Conservation (phyloP, 2,329 filamentous ascomycete genomes). For the Penicillium frequentans region DNA sequence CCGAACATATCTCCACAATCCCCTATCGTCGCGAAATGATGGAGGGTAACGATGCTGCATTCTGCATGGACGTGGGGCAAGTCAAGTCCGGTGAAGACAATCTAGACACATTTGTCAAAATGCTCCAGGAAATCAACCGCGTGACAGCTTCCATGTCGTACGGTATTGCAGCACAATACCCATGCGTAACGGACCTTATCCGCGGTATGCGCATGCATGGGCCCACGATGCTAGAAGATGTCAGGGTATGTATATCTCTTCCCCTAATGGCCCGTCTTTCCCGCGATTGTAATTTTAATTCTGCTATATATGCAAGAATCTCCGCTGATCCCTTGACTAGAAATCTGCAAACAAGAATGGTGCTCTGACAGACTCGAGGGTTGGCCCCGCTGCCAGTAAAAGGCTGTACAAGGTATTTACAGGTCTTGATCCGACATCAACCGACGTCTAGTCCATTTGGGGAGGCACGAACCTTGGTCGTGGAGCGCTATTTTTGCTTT, state of each 20-base stretch:
- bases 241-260: conserved; percentile 41
- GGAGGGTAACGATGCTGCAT: conserved; percentile 54
- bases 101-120: conserved; percentile 68
- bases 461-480: neutral
- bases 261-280: neutral
- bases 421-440: conserved; percentile 45
- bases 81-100: conserved; percentile 67
- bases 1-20: conserved; percentile 74
- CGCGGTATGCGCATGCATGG: conserved; percentile 60
- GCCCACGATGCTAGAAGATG: conserved; percentile 61
- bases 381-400: conserved; percentile 50
- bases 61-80: conserved; percentile 79
- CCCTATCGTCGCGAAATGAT: conserved; percentile 61
- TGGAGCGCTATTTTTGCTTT: neutral
- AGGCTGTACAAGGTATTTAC: conserved; percentile 52
- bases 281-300: neutral
- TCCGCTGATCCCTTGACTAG: conserved; percentile 17
- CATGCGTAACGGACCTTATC: conserved; percentile 59
- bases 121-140: conserved; percentile 73
- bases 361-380: conserved; percentile 43
- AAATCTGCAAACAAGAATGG: conserved; percentile 52
- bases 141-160: conserved; percentile 72
- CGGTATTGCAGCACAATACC: conserved; percentile 64
- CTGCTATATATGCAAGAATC: neutral
- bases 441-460: conserved; percentile 36